Evolutionary conservation across 208 protist genomes (phyloP).

Genomic region (Acanthamoeba royreba): DNA sequence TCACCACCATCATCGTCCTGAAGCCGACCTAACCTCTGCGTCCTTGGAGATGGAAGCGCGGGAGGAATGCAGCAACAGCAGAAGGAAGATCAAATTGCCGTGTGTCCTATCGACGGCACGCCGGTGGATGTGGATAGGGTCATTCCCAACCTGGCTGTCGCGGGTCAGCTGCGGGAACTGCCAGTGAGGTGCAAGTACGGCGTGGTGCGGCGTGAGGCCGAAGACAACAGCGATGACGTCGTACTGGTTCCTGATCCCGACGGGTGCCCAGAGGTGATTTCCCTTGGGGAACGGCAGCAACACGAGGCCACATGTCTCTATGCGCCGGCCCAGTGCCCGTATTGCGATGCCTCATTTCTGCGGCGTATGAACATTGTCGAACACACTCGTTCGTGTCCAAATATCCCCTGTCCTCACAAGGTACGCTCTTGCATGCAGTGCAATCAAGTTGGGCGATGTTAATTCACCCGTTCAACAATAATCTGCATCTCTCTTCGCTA

Average conservation of each 20-base stretch:
- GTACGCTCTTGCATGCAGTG: not conserved
- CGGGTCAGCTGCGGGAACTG: conserved; percentile 23
- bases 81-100: not conserved
- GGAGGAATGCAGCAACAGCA: not conserved
- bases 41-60: not conserved
- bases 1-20: not conserved
- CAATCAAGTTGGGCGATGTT: not conserved
- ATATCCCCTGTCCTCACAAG: conserved; percentile 16
- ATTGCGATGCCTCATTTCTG: not conserved
- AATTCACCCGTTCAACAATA: not conserved
- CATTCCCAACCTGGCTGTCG: conserved; percentile 25
- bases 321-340: conserved; percentile 6
- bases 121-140: not conserved
- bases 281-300: not conserved
- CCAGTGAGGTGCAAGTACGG: conserved; percentile 1
- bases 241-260: not conserved
- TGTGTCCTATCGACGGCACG: not conserved
- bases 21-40: not conserved
- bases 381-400: not conserved
- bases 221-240: not conserved
- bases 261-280: not conserved
- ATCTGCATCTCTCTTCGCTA: not conserved
- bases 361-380: conserved; percentile 9
- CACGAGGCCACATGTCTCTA: conserved; percentile 11
- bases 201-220: not conserved